Evolutionary conservation across 163 green algal genomes (phyloP), one percentile per base, ranked within the genome.

Genomic region (Chlamydomonas reinhardtii): DNA sequence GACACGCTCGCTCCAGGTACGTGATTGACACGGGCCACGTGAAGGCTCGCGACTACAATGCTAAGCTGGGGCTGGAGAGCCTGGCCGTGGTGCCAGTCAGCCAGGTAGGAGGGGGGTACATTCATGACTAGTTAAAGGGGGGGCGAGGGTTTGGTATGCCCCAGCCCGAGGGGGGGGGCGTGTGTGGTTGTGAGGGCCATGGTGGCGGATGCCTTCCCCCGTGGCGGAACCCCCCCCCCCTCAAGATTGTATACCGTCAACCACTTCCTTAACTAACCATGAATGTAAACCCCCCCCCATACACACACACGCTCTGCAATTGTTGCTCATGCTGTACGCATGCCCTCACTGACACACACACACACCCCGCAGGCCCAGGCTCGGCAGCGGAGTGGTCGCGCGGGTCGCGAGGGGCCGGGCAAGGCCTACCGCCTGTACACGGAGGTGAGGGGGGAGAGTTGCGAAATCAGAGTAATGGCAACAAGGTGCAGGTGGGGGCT

Each of bases 341-440:
- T n/a, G n/a, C n/a, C n/a, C n/a, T n/a, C n/a, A n/a, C n/a, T n/a
- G 39, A 8, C 39, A 14, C 39, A 8, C 39, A 5, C 39, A 48
- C 39, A 5, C 39, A 48, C 39, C 39, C 48, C 14, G 12, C 56
- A 98, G 80, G 95, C 97, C 8, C 96, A 98, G 89, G 96, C 96
- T 0, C 88, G 94, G 39, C 97, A 99, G 89, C 91, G 96, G 34
- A 96, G 92, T 69, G 97, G 97, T 14, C 91, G 96, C 11, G 97
- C 96, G 88, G 95, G 96, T 4, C 93, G 96, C 25, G 94, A 98
- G 85, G 95, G 86, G 0, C 93, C 97, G 29, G 97, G 97, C 70
- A 97, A 96, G 77, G 94, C 93, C 8, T 98, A 96, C 88, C 93
- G 96, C 32, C 92, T 99, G 76, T 99, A 96, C 94, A 97, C 95